Percentiles rank a stretch among this genome's conserved stretches.
Conservation (phyloP, 371 early-diverging fungal species). For the Nematocida homosporus region DNA sequence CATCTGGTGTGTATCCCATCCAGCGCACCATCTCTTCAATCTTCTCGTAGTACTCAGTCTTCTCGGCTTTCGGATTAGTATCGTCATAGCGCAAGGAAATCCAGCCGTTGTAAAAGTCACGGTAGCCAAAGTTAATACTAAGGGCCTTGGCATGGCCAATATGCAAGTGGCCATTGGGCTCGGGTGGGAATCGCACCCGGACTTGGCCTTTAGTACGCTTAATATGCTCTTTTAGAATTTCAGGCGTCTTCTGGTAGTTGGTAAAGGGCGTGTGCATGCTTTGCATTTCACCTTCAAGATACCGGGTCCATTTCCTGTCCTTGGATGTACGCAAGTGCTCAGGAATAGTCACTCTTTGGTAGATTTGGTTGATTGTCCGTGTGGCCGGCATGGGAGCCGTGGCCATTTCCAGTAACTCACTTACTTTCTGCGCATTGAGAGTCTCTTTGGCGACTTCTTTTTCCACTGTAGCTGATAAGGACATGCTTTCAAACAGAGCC, state of each 20-base stretch:
- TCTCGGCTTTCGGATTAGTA: constrained; percentile 97
- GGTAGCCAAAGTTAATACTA: constrained; percentile 95
- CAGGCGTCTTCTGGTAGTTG: constrained; percentile 86
- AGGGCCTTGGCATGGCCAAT: constrained; percentile 99
- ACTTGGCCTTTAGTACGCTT: constrained; percentile 85
- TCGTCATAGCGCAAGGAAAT: constrained; percentile 94
- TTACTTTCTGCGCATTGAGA: constrained; percentile 4
- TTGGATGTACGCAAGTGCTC: constrained; percentile 18
- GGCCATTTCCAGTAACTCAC: constrained; percentile 36
- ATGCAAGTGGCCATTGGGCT: constrained; percentile 93
- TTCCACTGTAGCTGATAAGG: not conserved
- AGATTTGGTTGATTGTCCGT: constrained; percentile 37
- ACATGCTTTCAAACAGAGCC: constrained; percentile 21
- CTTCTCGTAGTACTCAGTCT: constrained; percentile 84
- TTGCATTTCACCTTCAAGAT: constrained; percentile 64
- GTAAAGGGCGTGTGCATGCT: constrained; percentile 88
- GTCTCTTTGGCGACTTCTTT: not conserved
- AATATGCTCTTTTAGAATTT: constrained; percentile 82
- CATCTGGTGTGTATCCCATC: constrained; percentile 90
- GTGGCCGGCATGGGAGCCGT: constrained; percentile 21
- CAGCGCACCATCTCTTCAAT: constrained; percentile 87
- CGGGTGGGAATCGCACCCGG: constrained; percentile 96
- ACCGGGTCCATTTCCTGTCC: constrained; percentile 48
- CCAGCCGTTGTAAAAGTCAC: constrained; percentile 80
- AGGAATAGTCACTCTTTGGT: not conserved